Evolutionary conservation across 768 basidiomycete genomes (phyloP).

Genomic region (Lanmaoa rubissima): DNA sequence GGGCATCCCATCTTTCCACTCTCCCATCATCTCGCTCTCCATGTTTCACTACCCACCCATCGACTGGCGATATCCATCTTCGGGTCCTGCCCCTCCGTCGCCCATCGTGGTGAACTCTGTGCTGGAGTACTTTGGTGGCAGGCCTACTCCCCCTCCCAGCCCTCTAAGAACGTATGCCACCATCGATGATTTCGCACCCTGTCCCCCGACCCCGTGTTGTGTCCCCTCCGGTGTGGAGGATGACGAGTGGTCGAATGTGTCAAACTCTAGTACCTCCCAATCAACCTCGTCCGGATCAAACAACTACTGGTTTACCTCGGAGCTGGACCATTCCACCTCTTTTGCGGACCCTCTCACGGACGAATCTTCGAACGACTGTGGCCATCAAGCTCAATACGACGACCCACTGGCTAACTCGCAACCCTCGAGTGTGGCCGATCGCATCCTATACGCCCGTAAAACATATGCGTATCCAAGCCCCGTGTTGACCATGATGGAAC

Average conservation of each 20-base stretch:
- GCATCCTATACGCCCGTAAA: not conserved
- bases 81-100: constrained; percentile 4
- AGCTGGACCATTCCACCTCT: not conserved
- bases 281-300: too few species aligned
- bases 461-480: constrained; percentile 17
- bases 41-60: not conserved
- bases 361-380: not conserved
- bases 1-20: not conserved
- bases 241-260: not conserved
- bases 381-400: not conserved
- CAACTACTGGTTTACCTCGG: not conserved
- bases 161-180: not conserved
- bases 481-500: constrained; percentile 9
- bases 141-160: constrained; percentile 6
- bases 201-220: constrained; percentile 12
- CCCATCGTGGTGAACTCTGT: constrained; percentile 4
- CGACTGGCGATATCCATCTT: not conserved
- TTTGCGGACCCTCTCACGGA: not conserved
- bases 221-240: not conserved
- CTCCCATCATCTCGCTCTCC: not conserved
- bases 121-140: not conserved
- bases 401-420: too few species aligned
- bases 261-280: not conserved
- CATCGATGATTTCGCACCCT: constrained; percentile 9
- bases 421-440: not conserved